These are phyloP conservation scores for Phyllosticta citribraziliensis DNA, from an alignment of 2,329 filamentous ascomycete genomes.

Conservation along the genomic window DNA sequence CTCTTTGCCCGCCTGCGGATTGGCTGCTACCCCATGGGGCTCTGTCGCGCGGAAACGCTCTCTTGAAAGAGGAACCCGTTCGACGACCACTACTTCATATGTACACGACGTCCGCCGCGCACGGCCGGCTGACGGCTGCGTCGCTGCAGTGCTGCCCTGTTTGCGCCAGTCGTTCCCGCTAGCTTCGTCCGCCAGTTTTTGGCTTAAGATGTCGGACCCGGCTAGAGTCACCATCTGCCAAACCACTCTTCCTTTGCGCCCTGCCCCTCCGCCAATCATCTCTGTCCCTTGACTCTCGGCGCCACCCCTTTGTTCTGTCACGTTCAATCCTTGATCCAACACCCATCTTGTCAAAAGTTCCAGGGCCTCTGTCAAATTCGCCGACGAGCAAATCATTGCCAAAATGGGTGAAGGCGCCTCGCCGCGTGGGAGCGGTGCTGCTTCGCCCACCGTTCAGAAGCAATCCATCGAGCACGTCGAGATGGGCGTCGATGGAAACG, in stretches of 20 bases:
- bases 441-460: background rate
- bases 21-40: conserved; percentile 4
- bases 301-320: background rate
- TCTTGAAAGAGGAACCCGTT: background rate
- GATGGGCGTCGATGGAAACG: background rate
- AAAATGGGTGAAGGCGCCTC: background rate
- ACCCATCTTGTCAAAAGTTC: background rate
- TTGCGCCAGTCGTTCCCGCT: background rate
- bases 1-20: background rate
- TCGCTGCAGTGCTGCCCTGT: background rate
- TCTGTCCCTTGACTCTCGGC: background rate
- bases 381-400: background rate
- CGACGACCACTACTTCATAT: background rate
- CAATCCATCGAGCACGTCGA: conserved; percentile 3
- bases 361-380: background rate
- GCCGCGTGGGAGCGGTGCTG: background rate
- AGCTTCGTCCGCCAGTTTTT: background rate
- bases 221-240: background rate
- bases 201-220: background rate
- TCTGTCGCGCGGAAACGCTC: background rate
- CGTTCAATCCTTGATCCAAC: background rate
- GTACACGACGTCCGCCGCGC: background rate
- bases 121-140: background rate
- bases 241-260: background rate
- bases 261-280: background rate